phyloP scores from a whole-genome alignment of 2,329 filamentous ascomycete genomes.

The Metarhizium sp. region DNA sequence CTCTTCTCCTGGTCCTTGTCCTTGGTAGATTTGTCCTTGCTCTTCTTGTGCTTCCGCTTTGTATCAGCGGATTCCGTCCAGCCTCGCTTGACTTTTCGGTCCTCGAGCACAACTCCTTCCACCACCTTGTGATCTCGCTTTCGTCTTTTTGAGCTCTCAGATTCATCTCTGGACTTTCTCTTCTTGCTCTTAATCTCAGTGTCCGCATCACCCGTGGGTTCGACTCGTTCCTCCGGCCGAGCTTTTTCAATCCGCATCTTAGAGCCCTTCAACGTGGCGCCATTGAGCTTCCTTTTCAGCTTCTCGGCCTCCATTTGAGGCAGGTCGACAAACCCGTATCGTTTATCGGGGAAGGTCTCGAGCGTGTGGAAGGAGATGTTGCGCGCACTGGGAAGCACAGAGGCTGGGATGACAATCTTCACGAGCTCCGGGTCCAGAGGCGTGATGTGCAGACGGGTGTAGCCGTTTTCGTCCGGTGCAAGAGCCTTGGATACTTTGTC shows the following conservation, averaged over 20 bases:
- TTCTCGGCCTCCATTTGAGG: slow-evolving; percentile 79
- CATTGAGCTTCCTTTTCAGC: slow-evolving; percentile 83
- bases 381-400: slow-evolving; percentile 55
- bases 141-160: slow-evolving; percentile 32
- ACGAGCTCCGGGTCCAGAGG: slow-evolving; percentile 72
- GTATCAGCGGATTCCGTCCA: slow-evolving; percentile 65
- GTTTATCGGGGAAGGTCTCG: slow-evolving; percentile 80
- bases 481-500: background rate
- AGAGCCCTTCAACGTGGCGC: slow-evolving; percentile 69
- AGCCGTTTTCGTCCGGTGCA: slow-evolving; percentile 13
- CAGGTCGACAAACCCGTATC: slow-evolving; percentile 83
- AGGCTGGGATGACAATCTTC: slow-evolving; percentile 59
- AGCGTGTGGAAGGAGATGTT: slow-evolving; percentile 84
- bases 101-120: slow-evolving; percentile 61
- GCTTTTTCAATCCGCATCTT: slow-evolving; percentile 84
- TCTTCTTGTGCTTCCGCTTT: slow-evolving; percentile 37
- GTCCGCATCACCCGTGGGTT: slow-evolving; percentile 24
- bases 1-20: slow-evolving; percentile 41
- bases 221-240: slow-evolving; percentile 40
- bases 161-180: slow-evolving; percentile 25
- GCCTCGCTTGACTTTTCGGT: slow-evolving; percentile 75
- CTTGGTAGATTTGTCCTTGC: slow-evolving; percentile 37
- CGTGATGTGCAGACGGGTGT: slow-evolving; percentile 64
- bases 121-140: slow-evolving; percentile 43
- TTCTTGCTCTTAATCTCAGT: slow-evolving; percentile 13